phyloP scores from a whole-genome alignment of 768 basidiomycete species.

The Boletus rubescentipes region DNA sequence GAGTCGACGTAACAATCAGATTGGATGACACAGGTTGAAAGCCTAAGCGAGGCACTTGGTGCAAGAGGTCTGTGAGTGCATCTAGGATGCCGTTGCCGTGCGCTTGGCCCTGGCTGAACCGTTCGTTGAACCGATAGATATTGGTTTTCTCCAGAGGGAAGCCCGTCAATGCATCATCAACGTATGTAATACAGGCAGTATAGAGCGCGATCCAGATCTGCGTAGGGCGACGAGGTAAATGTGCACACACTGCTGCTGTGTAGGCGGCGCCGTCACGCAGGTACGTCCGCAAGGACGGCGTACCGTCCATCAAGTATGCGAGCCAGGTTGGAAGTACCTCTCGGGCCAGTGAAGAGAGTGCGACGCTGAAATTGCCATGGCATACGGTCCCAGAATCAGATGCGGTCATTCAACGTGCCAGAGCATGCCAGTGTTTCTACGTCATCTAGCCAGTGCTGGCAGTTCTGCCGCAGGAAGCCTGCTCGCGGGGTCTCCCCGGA shows the following conservation, averaged over 20 bases:
- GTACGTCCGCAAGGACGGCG: not conserved
- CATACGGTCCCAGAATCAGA: constrained; percentile 63
- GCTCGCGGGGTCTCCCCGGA: constrained; percentile 51
- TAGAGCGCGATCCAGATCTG: constrained; percentile 37
- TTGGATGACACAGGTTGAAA: constrained; percentile 30
- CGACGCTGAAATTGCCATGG: not conserved
- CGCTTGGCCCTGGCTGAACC: constrained; percentile 24
- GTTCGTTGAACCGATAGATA: constrained; percentile 32
- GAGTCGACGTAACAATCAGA: constrained; percentile 35
- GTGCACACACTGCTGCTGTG: constrained; percentile 18
- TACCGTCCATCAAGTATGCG: too few species aligned
- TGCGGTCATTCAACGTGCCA: constrained; percentile 54
- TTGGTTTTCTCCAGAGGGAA: constrained; percentile 15
- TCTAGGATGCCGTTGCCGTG: constrained; percentile 34
- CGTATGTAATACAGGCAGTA: constrained; percentile 31
- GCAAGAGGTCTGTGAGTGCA: constrained; percentile 28
- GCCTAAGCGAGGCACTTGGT: constrained; percentile 19
- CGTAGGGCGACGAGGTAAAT: constrained; percentile 24
- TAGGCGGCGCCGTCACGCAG: constrained; percentile 1
- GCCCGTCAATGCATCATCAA: constrained; percentile 34
- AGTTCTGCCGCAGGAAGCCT: constrained; percentile 54
- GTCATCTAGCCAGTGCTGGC: constrained; percentile 43
- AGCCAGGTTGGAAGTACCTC: too few species aligned
- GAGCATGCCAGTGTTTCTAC: too few species aligned
- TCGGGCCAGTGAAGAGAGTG: not conserved